Evolutionary conservation across 169 alveolate genomes (phyloP).

Genomic region (Cryptosporidium bovis): DNA sequence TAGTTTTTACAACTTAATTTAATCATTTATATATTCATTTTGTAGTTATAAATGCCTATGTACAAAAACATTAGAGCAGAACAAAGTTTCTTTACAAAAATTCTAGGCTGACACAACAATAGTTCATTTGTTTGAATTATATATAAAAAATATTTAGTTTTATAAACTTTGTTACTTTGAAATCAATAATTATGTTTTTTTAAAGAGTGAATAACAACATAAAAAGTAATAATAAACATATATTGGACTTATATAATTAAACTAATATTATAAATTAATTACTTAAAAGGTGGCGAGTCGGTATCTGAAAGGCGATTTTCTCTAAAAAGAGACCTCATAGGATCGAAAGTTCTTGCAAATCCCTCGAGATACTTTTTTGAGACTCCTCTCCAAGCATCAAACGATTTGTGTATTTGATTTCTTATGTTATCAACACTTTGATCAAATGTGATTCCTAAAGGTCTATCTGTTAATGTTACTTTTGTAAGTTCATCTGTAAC

Average conservation of each 20-base stretch:
- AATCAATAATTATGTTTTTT: too few relatives aligned
- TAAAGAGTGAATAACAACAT: background rate
- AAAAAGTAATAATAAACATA: background rate
- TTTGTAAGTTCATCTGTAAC: conserved; percentile 86
- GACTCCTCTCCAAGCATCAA: conserved; percentile 80
- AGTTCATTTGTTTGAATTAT: too few relatives aligned
- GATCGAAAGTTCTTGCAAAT: conserved; percentile 81
- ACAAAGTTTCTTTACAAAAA: too few relatives aligned
- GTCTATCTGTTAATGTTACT: conserved; percentile 88
- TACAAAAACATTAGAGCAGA: too few relatives aligned
- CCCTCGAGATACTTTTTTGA: conserved; percentile 80
- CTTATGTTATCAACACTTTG: conserved; percentile 82
- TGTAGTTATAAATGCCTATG: too few relatives aligned
- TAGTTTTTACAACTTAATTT: too few relatives aligned
- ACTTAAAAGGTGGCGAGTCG: conserved; percentile 47
- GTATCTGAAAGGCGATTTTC: conserved; percentile 55
- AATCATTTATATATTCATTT: too few relatives aligned
- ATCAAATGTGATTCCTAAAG: conserved; percentile 79
- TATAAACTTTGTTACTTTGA: too few relatives aligned
- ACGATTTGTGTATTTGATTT: conserved; percentile 79
- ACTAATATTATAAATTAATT: background rate
- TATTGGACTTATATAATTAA: background rate
- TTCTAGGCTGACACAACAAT: too few relatives aligned
- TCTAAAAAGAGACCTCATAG: conserved; percentile 77
- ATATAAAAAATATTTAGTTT: too few relatives aligned